phyloP scores from a whole-genome alignment of 345 rosid genomes.

The Litchi chinensis region DNA sequence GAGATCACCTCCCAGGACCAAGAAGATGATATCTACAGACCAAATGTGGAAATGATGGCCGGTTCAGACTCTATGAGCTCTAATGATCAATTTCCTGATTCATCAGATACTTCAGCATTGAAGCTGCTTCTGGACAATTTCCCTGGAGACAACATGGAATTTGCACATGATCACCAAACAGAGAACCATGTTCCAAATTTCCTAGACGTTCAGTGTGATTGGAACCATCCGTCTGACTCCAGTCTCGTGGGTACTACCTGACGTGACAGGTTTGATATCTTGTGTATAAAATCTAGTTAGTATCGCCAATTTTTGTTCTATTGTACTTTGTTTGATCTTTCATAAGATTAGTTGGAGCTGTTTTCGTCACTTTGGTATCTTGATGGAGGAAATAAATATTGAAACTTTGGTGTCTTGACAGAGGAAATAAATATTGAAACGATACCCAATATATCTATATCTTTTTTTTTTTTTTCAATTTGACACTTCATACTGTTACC shows the following conservation, averaged over 20 bases:
- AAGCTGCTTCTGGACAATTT: conserved; percentile 27
- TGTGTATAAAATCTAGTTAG: neutral
- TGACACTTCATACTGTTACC: too few relatives aligned
- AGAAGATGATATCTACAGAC: conserved; percentile 22
- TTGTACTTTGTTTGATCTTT: conserved; percentile 1
- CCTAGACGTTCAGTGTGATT: conserved; percentile 17
- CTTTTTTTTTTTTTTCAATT: too few relatives aligned
- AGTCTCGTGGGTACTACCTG: neutral
- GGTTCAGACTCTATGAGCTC: conserved; percentile 30
- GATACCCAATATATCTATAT: too few relatives aligned
- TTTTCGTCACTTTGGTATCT: neutral
- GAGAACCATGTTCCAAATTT: conserved; percentile 20
- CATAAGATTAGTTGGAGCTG: neutral
- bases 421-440: neutral
- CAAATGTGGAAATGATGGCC: conserved; percentile 17
- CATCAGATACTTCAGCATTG: conserved; percentile 32
- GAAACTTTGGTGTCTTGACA: neutral
- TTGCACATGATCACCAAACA: conserved; percentile 16
- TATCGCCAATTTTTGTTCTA: neutral
- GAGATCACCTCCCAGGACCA: conserved; percentile 15
- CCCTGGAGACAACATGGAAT: conserved; percentile 31
- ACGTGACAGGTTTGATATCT: neutral
- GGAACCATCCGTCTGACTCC: neutral
- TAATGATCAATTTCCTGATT: conserved; percentile 31
- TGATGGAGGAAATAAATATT: neutral